Conservation (phyloP, 1,139 yeast species). For the Wickerhamomyces sp. region DNA sequence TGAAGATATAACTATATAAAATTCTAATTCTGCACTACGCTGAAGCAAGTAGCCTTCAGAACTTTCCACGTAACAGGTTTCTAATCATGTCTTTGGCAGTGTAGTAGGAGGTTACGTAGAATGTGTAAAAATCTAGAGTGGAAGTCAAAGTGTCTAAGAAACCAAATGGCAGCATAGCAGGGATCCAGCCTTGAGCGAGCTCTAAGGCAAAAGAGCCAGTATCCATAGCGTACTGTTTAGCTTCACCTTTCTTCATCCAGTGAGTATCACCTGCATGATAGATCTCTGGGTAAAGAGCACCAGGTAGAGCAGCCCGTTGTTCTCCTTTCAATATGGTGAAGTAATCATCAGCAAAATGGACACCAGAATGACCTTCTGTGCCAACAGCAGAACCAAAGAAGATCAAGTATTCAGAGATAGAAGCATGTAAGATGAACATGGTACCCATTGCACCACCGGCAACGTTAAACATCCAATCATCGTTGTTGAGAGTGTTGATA, state of each 20-base stretch:
- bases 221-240: constrained; percentile 85
- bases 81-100: constrained; percentile 76
- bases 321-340: constrained; percentile 83
- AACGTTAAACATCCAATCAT: constrained; percentile 93
- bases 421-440: constrained; percentile 92
- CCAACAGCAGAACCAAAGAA: constrained; percentile 87
- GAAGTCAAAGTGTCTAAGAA: constrained; percentile 74
- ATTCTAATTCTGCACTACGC: no score
- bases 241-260: constrained; percentile 65
- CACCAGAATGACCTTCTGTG: constrained; percentile 94
- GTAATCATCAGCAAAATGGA: constrained; percentile 94
- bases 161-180: constrained; percentile 96
- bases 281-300: constrained; percentile 55
- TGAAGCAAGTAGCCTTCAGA: no score
- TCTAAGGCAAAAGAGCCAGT: constrained; percentile 82
- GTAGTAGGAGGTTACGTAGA: constrained; percentile 61
- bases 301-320: constrained; percentile 67
- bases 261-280: constrained; percentile 83
- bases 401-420: constrained; percentile 88
- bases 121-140: constrained; percentile 72
- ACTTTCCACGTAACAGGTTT: constrained; percentile 65
- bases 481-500: constrained; percentile 64
- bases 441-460: constrained; percentile 99
- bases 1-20: no score
- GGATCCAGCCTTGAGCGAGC: constrained; percentile 98